Percentiles rank a stretch among this genome's conserved stretches.
Evolutionary conservation across 345 rosid genomes (phyloP).

Genomic region (Excoecaria agallocha): DNA sequence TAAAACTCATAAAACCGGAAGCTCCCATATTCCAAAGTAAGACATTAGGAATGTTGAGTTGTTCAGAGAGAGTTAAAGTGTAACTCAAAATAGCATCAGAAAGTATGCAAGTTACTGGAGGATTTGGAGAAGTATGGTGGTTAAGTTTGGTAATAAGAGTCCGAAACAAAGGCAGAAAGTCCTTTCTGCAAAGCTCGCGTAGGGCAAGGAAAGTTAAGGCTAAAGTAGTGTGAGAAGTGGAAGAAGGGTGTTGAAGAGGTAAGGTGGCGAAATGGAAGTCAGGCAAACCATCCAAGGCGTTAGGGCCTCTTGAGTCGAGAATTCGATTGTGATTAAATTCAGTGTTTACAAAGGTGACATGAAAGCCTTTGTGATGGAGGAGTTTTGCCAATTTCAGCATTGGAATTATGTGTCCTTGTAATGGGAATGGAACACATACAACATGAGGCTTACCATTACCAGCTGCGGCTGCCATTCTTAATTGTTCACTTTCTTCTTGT

Average conservation of each 20-base stretch:
- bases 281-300: conserved; percentile 9
- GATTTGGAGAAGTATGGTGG: background rate
- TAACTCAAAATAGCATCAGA: conserved; percentile 21
- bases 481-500: background rate
- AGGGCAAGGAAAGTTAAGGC: conserved; percentile 15
- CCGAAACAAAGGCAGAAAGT: background rate
- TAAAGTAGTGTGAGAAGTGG: conserved; percentile 5
- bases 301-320: background rate
- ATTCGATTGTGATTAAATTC: conserved; percentile 4
- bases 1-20: conserved; percentile 12
- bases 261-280: conserved; percentile 16
- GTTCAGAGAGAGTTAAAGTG: background rate
- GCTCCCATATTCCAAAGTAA: conserved; percentile 23
- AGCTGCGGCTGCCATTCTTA: background rate
- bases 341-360: conserved; percentile 7
- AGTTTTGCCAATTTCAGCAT: conserved; percentile 7
- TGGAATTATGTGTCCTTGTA: conserved; percentile 3
- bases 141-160: conserved; percentile 11
- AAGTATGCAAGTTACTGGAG: conserved; percentile 16
- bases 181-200: conserved; percentile 4
- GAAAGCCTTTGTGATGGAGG: conserved; percentile 9
- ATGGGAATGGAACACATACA: conserved; percentile 10
- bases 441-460: background rate
- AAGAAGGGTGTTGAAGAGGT: conserved; percentile 18
- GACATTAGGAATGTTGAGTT: conserved; percentile 17